phyloP scores from a whole-genome alignment of 2,329 filamentous ascomycete species.

The Aspergillus pseudonomiae region DNA sequence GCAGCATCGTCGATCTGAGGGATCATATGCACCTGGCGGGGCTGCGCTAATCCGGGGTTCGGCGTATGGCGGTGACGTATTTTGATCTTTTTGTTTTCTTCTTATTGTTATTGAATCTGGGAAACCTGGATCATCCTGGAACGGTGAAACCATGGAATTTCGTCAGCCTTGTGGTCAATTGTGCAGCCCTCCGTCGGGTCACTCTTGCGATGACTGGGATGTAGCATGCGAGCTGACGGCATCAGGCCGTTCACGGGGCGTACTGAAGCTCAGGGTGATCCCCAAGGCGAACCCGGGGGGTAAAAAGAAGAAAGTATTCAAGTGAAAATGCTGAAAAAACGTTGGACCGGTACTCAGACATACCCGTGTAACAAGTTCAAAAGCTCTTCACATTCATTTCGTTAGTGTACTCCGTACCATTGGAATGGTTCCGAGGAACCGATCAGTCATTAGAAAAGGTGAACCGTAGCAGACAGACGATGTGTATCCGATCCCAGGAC shows the following conservation, averaged over 20 bases:
- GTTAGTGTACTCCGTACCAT: constrained; percentile 4
- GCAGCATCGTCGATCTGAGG: constrained; percentile 30
- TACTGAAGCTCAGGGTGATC: not conserved
- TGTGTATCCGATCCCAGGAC: not conserved
- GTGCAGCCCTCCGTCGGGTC: constrained; percentile 14
- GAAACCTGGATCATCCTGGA: constrained; percentile 12
- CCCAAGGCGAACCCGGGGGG: not conserved
- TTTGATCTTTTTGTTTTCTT: not conserved
- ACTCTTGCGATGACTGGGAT: constrained; percentile 8
- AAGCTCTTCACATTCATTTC: constrained; percentile 7
- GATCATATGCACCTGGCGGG: constrained; percentile 14
- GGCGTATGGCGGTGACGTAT: not conserved
- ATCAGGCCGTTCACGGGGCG: not conserved
- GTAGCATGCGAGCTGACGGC: constrained; percentile 9
- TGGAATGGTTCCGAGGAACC: constrained; percentile 9
- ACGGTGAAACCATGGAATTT: constrained; percentile 2
- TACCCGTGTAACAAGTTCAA: constrained; percentile 15
- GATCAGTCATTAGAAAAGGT: constrained; percentile 7
- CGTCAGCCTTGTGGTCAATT: constrained; percentile 11
- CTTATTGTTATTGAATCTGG: not conserved
- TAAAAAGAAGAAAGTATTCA: not conserved
- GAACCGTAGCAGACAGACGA: not conserved
- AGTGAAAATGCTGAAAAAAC: not conserved
- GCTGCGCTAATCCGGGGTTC: not conserved
- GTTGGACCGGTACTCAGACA: constrained; percentile 8